phyloP scores from a whole-genome alignment of 2,329 filamentous ascomycete genomes.

The Paecilomyces dactylethromorphus region DNA sequence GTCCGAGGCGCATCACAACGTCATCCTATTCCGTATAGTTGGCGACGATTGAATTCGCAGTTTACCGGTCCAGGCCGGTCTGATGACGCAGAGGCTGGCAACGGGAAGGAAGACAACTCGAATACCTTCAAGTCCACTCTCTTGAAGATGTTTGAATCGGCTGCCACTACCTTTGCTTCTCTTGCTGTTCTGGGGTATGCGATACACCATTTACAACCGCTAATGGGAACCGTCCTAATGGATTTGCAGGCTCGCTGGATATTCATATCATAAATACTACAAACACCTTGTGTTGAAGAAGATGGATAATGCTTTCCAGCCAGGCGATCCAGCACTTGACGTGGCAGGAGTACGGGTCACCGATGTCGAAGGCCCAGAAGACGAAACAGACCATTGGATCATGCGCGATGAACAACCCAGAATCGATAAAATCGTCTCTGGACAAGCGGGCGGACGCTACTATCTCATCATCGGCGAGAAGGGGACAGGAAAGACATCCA shows the following conservation, averaged over 20 bases:
- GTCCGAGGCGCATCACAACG: not conserved
- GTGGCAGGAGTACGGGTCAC: constrained; percentile 53
- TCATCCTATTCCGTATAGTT: not conserved
- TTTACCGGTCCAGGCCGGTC: constrained; percentile 16
- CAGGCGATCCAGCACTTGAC: constrained; percentile 83
- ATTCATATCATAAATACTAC: constrained; percentile 75
- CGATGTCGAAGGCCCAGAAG: constrained; percentile 29
- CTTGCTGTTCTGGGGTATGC: constrained; percentile 63
- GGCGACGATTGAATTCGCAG: constrained; percentile 17
- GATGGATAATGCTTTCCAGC: constrained; percentile 85
- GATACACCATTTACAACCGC: constrained; percentile 38
- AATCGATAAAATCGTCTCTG: constrained; percentile 77
- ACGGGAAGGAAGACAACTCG: constrained; percentile 14
- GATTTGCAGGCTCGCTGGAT: constrained; percentile 52
- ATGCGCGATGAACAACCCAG: constrained; percentile 71
- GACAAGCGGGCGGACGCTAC: constrained; percentile 71
- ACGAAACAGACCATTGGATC: constrained; percentile 66
- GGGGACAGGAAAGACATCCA: constrained; percentile 91
- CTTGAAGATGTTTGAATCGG: constrained; percentile 65
- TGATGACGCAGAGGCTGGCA: constrained; percentile 22
- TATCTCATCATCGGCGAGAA: constrained; percentile 91
- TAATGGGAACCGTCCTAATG: constrained; percentile 3
- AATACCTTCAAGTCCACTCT: constrained; percentile 31
- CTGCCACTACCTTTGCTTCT: constrained; percentile 68
- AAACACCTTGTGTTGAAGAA: constrained; percentile 87